These are phyloP conservation scores for Blastocystis hominis DNA, from an alignment of 352 stramenopile species.

Conservation along the genomic window DNA sequence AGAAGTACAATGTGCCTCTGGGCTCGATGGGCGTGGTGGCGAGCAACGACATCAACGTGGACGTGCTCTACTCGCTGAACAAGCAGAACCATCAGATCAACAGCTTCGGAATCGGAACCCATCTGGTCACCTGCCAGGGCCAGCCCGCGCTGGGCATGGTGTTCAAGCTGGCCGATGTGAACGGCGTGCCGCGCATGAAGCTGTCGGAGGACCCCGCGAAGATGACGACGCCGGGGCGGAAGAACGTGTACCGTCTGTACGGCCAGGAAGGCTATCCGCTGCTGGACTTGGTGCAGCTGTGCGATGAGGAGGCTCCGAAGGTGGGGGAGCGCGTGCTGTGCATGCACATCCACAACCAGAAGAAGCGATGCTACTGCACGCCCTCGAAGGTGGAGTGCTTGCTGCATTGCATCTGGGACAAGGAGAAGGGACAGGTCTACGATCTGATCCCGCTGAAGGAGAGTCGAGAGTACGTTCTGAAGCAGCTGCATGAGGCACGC, in stretches of 20 bases:
- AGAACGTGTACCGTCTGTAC: constrained; percentile 77
- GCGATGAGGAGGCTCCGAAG: constrained; percentile 71
- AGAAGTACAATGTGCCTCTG: constrained; percentile 63
- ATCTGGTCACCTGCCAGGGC: constrained; percentile 90
- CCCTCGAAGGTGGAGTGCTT: constrained; percentile 77
- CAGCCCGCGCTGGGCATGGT: constrained; percentile 94
- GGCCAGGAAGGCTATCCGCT: constrained; percentile 75
- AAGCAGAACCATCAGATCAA: constrained; percentile 88
- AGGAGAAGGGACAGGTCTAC: constrained; percentile 67
- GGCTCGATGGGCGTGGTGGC: constrained; percentile 82
- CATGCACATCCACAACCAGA: constrained; percentile 86
- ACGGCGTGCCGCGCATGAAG: constrained; percentile 87
- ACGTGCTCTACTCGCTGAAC: constrained; percentile 82
- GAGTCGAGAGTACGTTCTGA: constrained; percentile 72
- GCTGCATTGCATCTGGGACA: constrained; percentile 80
- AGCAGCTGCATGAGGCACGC: constrained; percentile 82
- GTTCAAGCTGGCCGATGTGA: constrained; percentile 97
- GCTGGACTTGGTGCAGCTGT: constrained; percentile 78
- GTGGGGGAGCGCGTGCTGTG: constrained; percentile 78
- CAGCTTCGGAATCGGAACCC: constrained; percentile 84
- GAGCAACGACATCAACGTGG: constrained; percentile 98
- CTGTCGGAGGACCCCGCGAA: constrained; percentile 90
- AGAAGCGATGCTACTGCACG: constrained; percentile 83
- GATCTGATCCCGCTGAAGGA: constrained; percentile 70
- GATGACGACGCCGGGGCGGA: constrained; percentile 72